A percentile compares a stretch with the other conserved stretches of the same genome.
Conservation (phyloP, 345 rosid genomes). For the Kandelia obovata region DNA sequence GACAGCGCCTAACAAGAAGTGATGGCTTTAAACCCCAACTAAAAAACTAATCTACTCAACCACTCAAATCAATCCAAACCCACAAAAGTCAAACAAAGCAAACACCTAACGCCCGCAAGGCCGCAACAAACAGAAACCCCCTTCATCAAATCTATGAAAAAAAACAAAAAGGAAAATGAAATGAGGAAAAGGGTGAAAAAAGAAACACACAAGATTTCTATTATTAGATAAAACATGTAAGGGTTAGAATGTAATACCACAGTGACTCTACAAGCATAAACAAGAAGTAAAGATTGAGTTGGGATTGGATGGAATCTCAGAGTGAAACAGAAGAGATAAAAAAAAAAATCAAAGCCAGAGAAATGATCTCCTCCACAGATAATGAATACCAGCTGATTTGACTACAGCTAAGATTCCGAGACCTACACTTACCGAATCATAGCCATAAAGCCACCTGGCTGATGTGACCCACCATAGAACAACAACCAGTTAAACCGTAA, state of each 20-base stretch:
- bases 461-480: constrained; percentile 95
- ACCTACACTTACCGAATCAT: constrained; percentile 47
- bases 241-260: too few species aligned
- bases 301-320: constrained; percentile 13
- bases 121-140: too few species aligned
- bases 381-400: constrained; percentile 39
- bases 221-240: too few species aligned
- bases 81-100: too few species aligned
- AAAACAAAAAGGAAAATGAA: too few species aligned
- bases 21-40: too few species aligned
- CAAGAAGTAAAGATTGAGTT: neutral
- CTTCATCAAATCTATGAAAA: too few species aligned
- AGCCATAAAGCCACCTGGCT: constrained; percentile 65
- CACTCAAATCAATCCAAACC: too few species aligned
- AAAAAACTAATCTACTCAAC: too few species aligned
- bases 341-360: neutral
- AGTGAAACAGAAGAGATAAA: neutral
- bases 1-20: too few species aligned
- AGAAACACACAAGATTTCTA: neutral
- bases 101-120: too few species aligned
- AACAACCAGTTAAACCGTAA: constrained; percentile 72
- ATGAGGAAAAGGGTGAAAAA: neutral
- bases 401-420: constrained; percentile 47
- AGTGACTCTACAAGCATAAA: constrained; percentile 6
- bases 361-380: constrained; percentile 9